Evolutionary conservation across 805 yeast genomes (phyloP).

Genomic region (Scheffersomyces coipomensis): DNA sequence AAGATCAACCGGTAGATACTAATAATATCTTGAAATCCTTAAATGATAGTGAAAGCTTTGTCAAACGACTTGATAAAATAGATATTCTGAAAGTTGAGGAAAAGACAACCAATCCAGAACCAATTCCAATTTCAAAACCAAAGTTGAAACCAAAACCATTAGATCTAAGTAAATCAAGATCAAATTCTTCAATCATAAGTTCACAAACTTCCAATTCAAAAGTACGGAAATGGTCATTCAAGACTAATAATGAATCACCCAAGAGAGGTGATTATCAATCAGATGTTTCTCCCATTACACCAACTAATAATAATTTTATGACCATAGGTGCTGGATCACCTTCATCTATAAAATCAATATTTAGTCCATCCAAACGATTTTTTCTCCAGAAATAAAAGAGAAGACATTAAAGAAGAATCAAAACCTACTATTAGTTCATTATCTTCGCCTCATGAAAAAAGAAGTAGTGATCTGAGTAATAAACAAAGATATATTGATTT

Average conservation of each 20-base stretch:
- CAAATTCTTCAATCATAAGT: neutral
- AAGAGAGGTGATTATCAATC: neutral
- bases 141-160: conserved; percentile 6
- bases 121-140: no score
- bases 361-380: conserved; percentile 39
- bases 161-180: neutral
- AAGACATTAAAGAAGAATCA: conserved; percentile 4
- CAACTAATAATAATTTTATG: conserved; percentile 24
- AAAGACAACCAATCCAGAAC: no score
- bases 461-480: conserved; percentile 3
- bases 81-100: neutral
- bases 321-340: conserved; percentile 42
- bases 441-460: neutral
- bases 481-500: conserved; percentile 20
- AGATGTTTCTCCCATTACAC: conserved; percentile 18
- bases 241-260: neutral
- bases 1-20: conserved; percentile 12
- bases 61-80: neutral
- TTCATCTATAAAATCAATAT: conserved; percentile 25
- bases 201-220: neutral
- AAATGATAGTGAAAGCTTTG: conserved; percentile 1
- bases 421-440: conserved; percentile 18
- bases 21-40: conserved; percentile 10
- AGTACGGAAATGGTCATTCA: neutral
- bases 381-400: conserved; percentile 26